phyloP scores from a whole-genome alignment of 371 early-diverging fungal genomes.

The Mortierella sp. region DNA sequence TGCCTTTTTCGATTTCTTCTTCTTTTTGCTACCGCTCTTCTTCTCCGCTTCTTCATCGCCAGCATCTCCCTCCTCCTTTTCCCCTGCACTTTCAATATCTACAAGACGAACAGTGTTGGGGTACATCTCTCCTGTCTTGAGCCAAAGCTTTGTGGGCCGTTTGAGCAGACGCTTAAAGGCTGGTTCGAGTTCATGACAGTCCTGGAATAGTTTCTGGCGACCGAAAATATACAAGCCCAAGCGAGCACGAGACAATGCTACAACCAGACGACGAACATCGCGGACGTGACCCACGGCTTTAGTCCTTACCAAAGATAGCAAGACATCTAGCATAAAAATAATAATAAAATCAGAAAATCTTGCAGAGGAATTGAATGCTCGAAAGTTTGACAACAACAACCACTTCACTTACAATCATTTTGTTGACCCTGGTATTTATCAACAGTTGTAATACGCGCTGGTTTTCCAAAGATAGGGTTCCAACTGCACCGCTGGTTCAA shows the following conservation, averaged over 20 bases:
- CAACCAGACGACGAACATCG: constrained; percentile 90
- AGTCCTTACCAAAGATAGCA: constrained; percentile 95
- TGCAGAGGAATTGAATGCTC: not conserved
- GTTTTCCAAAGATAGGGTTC: constrained; percentile 83
- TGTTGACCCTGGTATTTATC: constrained; percentile 97
- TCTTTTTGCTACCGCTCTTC: constrained; percentile 2
- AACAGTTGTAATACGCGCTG: constrained; percentile 85
- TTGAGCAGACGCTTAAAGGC: constrained; percentile 68
- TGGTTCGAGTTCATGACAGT: constrained; percentile 81
- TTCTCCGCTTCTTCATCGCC: not conserved
- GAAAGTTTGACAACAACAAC: not conserved
- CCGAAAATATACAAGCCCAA: constrained; percentile 95
- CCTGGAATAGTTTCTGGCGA: constrained; percentile 75
- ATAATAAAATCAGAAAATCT: not conserved
- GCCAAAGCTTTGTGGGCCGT: constrained; percentile 66
- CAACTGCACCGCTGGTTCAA: constrained; percentile 85
- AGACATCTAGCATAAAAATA: constrained; percentile 67
- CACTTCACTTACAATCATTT: constrained; percentile 78
- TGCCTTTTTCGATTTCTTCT: constrained; percentile 18
- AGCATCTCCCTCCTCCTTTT: constrained; percentile 14
- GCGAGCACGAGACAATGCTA: constrained; percentile 93
- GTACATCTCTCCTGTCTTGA: constrained; percentile 73
- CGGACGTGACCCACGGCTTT: constrained; percentile 90
- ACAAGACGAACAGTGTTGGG: constrained; percentile 44
- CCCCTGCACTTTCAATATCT: constrained; percentile 7